phyloP scores from a whole-genome alignment of 2,329 filamentous ascomycete species.

The Triangularia verruculosa region DNA sequence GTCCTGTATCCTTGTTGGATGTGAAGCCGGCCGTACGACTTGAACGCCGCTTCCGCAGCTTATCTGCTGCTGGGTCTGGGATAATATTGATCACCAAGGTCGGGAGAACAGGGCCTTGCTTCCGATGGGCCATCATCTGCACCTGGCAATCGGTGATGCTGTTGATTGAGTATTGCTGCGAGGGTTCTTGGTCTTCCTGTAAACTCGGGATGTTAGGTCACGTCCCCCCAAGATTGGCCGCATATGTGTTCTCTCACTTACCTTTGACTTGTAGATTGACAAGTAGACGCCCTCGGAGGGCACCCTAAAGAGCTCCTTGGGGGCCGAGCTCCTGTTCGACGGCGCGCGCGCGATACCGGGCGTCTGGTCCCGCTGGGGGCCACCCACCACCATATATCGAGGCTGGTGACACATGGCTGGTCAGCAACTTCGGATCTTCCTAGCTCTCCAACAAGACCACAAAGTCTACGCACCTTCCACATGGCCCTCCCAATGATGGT shows the following conservation, averaged over 20 bases:
- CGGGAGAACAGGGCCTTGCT: conserved; percentile 57
- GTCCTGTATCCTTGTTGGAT: conserved; percentile 47
- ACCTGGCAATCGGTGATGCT: conserved; percentile 56
- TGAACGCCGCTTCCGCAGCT: conserved; percentile 61
- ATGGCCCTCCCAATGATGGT: conserved; percentile 50
- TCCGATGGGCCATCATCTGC: conserved; percentile 58
- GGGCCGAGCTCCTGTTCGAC: conserved; percentile 35
- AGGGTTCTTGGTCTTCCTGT: conserved; percentile 53
- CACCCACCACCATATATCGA: conserved; percentile 58
- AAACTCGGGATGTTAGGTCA: not conserved
- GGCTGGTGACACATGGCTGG: conserved; percentile 38
- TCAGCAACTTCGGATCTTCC: conserved; percentile 18
- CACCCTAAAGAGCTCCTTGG: conserved; percentile 32
- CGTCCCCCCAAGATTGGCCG: not conserved
- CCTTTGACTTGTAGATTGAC: conserved; percentile 57
- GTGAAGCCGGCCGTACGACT: conserved; percentile 59
- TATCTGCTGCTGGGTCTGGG: conserved; percentile 51
- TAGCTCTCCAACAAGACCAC: not conserved
- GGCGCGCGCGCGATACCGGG: conserved; percentile 39
- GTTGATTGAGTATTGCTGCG: conserved; percentile 51
- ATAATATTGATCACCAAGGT: conserved; percentile 58
- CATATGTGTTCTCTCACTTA: conserved; percentile 32
- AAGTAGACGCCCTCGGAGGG: conserved; percentile 45
- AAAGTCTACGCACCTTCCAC: conserved; percentile 53
- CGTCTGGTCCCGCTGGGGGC: conserved; percentile 38